phyloP scores from a whole-genome alignment of 352 stramenopile species.

The Pythium scleroteichum region DNA sequence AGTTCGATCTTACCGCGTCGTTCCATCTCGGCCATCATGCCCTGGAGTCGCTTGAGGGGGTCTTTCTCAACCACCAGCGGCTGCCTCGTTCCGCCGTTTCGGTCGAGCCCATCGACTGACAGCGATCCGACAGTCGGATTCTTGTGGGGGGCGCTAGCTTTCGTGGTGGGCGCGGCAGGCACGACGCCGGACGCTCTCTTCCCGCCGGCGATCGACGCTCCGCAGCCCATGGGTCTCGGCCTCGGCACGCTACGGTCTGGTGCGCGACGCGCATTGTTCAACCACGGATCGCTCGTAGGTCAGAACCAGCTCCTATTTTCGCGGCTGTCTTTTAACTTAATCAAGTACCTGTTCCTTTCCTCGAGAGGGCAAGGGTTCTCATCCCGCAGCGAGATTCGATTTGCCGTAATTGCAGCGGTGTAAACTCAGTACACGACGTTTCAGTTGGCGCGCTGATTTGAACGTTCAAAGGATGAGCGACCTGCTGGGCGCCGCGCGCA shows the following conservation, averaged over 20 bases:
- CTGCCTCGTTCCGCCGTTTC: slow-evolving; percentile 33
- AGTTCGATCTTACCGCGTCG: slow-evolving; percentile 54
- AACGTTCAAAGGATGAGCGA: slow-evolving; percentile 10
- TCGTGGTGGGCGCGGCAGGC: neutral
- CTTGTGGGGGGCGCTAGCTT: neutral
- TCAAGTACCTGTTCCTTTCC: no score
- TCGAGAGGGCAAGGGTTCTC: neutral
- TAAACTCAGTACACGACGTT: no score
- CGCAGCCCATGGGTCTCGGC: slow-evolving; percentile 28
- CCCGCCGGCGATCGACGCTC: slow-evolving; percentile 24
- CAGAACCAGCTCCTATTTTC: neutral
- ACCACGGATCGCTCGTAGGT: no score
- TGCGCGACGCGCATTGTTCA: no score
- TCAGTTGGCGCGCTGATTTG: neutral
- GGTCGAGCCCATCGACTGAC: slow-evolving; percentile 1
- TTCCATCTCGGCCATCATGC: slow-evolving; percentile 57
- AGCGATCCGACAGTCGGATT: slow-evolving; percentile 8
- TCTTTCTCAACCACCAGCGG: slow-evolving; percentile 32
- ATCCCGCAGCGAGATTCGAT: neutral
- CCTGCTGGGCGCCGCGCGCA: slow-evolving; percentile 46
- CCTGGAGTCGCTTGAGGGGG: slow-evolving; percentile 34
- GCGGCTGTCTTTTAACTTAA: no score
- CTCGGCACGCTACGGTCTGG: no score
- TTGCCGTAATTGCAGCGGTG: neutral
- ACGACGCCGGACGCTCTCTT: neutral